Percentiles rank a stretch among this genome's conserved stretches.
Evolutionary conservation across 306 rosid genomes (phyloP).

Genomic region (Rosa chinensis): DNA sequence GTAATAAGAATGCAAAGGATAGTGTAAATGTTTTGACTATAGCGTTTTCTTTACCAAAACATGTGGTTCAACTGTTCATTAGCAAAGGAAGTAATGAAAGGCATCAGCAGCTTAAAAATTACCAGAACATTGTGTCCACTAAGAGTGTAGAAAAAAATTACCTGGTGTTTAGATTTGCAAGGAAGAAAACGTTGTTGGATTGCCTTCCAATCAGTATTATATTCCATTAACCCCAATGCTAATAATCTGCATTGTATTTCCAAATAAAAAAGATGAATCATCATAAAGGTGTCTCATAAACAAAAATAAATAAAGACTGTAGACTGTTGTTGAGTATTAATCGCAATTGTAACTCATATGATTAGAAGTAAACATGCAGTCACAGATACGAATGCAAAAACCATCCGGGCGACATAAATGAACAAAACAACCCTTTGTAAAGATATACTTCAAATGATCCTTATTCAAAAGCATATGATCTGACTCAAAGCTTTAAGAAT

Average conservation of each 20-base stretch:
- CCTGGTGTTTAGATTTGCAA: conserved; percentile 91
- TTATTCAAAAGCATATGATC: neutral
- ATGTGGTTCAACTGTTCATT: neutral
- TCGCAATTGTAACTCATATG: neutral
- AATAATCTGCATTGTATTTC: conserved; percentile 57
- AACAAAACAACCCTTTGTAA: neutral
- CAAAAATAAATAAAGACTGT: neutral
- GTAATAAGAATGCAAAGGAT: neutral
- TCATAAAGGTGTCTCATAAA: conserved; percentile 10
- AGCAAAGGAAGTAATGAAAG: neutral
- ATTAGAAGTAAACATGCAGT: neutral
- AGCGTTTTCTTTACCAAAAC: neutral
- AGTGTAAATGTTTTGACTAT: neutral
- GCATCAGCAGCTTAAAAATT: neutral
- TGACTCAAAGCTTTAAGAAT: neutral
- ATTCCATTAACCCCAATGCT: conserved; percentile 87
- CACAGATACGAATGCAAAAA: neutral
- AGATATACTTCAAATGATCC: neutral
- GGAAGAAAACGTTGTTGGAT: conserved; percentile 93
- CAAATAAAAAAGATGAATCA: conserved; percentile 17
- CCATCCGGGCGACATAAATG: neutral
- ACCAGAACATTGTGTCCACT: neutral
- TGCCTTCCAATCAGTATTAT: conserved; percentile 94
- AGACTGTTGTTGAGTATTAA: neutral
- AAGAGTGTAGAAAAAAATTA: conserved; percentile 27